Conservation (phyloP, 495 filamentous ascomycete species). For the Podospora pseudoanserina region DNA sequence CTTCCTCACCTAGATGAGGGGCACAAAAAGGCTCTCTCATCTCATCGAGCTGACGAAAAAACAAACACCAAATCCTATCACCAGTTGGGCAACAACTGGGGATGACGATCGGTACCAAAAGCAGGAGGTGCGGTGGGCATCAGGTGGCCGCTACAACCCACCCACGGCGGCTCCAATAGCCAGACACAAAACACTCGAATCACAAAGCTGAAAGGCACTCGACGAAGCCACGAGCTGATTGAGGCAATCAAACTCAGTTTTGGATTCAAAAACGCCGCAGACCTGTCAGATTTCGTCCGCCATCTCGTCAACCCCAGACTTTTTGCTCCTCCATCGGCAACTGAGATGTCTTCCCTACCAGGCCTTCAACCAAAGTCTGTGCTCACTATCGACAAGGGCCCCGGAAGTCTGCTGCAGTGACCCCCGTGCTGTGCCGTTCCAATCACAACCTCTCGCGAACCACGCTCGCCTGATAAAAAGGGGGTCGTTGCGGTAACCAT, state of each 20-base stretch:
- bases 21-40: not conserved
- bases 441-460: not conserved
- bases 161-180: constrained; percentile 10
- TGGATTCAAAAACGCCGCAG: not conserved
- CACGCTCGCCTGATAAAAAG: constrained; percentile 3
- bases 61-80: not conserved
- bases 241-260: constrained; percentile 10
- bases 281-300: constrained; percentile 1
- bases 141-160: constrained; percentile 18
- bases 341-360: not conserved
- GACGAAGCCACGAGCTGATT: not conserved
- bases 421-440: not conserved
- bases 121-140: constrained; percentile 9
- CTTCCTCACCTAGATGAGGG: not conserved
- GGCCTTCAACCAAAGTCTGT: not conserved
- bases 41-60: not conserved
- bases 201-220: constrained; percentile 16
- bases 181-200: constrained; percentile 13
- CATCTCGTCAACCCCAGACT: constrained; percentile 1
- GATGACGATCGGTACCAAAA: constrained; percentile 16
- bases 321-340: not conserved
- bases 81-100: not conserved
- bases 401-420: not conserved
- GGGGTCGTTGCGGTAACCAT: constrained; percentile 3
- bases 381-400: not conserved